These are phyloP conservation scores for Lepidium sativum DNA, from an alignment of 345 rosid genomes.

Conservation along the genomic window DNA sequence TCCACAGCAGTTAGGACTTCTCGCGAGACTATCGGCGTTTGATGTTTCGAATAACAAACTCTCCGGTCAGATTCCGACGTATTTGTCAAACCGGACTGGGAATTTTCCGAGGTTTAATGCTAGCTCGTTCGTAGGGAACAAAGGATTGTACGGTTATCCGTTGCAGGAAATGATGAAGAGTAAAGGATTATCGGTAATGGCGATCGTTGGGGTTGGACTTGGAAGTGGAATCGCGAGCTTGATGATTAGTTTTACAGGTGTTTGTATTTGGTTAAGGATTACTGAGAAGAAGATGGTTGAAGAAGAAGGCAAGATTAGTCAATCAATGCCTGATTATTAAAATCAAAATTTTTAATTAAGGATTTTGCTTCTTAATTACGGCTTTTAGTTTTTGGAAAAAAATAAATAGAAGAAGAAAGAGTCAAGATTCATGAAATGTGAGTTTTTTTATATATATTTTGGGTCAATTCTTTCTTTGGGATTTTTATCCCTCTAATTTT, in stretches of 20 bases:
- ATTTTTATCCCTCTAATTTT: slow-evolving; percentile 1
- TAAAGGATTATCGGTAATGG: slow-evolving; percentile 62
- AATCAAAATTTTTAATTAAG: neutral
- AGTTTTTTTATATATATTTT: neutral
- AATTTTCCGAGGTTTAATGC: slow-evolving; percentile 70
- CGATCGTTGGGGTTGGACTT: slow-evolving; percentile 90
- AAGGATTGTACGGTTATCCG: slow-evolving; percentile 84
- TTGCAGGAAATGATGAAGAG: slow-evolving; percentile 47
- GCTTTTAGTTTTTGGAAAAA: neutral
- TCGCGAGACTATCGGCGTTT: slow-evolving; percentile 63
- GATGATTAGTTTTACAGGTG: slow-evolving; percentile 80
- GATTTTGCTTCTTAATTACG: too few species aligned
- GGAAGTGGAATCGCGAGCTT: slow-evolving; percentile 92
- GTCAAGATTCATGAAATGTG: slow-evolving; percentile 1
- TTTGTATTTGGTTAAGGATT: slow-evolving; percentile 78
- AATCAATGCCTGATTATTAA: slow-evolving; percentile 73
- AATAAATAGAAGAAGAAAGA: neutral
- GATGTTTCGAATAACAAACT: slow-evolving; percentile 79
- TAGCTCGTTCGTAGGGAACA: slow-evolving; percentile 68
- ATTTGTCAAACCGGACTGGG: slow-evolving; percentile 63
- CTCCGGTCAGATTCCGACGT: slow-evolving; percentile 69
- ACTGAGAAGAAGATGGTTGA: slow-evolving; percentile 65
- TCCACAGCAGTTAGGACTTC: slow-evolving; percentile 67
- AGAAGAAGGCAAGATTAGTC: slow-evolving; percentile 76
- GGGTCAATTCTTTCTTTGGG: neutral